A percentile compares a stretch with the other conserved stretches of the same genome.
Evolutionary conservation across 2,329 filamentous ascomycete species (phyloP).

Genomic region (Didymella exigua): DNA sequence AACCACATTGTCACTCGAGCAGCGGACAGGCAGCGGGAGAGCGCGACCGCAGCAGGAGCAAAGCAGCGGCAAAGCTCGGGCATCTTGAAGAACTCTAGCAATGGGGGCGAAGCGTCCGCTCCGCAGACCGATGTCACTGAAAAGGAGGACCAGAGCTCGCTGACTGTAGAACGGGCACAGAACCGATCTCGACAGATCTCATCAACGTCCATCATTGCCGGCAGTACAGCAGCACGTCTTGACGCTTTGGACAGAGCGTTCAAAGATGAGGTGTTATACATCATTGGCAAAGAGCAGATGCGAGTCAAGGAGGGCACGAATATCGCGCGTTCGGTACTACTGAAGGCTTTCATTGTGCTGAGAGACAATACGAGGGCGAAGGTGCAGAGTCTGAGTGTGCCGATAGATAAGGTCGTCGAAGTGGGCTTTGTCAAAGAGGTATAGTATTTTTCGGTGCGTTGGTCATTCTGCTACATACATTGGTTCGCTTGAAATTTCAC

Average conservation of each 20-base stretch:
- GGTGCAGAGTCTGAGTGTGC: conserved; percentile 67
- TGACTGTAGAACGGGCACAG: conserved; percentile 1
- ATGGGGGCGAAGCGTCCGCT: conserved; percentile 1
- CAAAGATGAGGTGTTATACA: conserved; percentile 57
- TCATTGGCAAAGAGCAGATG: conserved; percentile 60
- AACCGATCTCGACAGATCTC: conserved; percentile 13
- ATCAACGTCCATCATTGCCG: conserved; percentile 11
- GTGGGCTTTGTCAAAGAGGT: conserved; percentile 74
- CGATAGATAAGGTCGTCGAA: conserved; percentile 67
- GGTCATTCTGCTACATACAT: background rate
- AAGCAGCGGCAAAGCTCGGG: conserved; percentile 3
- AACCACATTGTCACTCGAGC: conserved; percentile 42
- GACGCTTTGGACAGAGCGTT: conserved; percentile 52
- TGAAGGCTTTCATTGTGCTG: conserved; percentile 67
- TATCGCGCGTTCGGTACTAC: conserved; percentile 53
- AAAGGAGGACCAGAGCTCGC: conserved; percentile 6
- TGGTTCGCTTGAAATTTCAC: background rate
- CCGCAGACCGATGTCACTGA: conserved; percentile 8
- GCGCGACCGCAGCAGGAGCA: conserved; percentile 1
- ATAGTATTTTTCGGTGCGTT: conserved; percentile 34
- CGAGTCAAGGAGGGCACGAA: conserved; percentile 51
- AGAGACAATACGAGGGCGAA: conserved; percentile 70
- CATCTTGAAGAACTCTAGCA: conserved; percentile 2
- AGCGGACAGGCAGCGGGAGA: conserved; percentile 25
- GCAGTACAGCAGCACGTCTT: conserved; percentile 36